Percentiles rank a stretch among this genome's conserved stretches.
phyloP scores from a whole-genome alignment of 768 basidiomycete species.

The Xerocomellus dryophilus region DNA sequence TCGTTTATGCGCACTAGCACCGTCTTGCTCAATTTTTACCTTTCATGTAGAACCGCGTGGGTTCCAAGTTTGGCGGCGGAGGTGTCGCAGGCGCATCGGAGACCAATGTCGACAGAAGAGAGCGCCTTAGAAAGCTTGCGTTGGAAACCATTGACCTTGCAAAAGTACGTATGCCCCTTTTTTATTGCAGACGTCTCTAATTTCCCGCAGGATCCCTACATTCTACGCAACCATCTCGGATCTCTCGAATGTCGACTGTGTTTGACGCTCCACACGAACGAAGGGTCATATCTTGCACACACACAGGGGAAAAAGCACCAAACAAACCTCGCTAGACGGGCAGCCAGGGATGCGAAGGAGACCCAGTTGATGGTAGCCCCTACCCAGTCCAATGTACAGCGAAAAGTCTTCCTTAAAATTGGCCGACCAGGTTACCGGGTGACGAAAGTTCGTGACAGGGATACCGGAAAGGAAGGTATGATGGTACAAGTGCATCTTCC shows the following conservation, averaged over 20 bases:
- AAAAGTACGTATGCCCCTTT: conserved; percentile 55
- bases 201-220: conserved; percentile 82
- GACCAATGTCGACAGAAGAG: conserved; percentile 91
- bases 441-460: conserved; percentile 91
- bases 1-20: conserved; percentile 7
- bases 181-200: conserved; percentile 6
- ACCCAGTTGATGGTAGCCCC: conserved; percentile 87
- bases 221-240: conserved; percentile 96
- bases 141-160: conserved; percentile 97
- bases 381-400: conserved; percentile 71
- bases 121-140: conserved; percentile 91
- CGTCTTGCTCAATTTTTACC: neutral
- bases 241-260: conserved; percentile 98
- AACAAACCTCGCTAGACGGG: conserved; percentile 94
- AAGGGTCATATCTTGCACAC: conserved; percentile 97
- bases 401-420: conserved; percentile 96
- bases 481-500: conserved; percentile 97
- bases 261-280: conserved; percentile 97
- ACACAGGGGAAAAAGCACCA: conserved; percentile 99
- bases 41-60: conserved; percentile 79
- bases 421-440: conserved; percentile 94
- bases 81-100: conserved; percentile 95
- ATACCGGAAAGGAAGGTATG: conserved; percentile 92
- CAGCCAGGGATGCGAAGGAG: conserved; percentile 96
- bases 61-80: conserved; percentile 93